Base-by-base conservation (phyloP, 805 yeast genomes). In the Candida palmyrensis region DNA sequence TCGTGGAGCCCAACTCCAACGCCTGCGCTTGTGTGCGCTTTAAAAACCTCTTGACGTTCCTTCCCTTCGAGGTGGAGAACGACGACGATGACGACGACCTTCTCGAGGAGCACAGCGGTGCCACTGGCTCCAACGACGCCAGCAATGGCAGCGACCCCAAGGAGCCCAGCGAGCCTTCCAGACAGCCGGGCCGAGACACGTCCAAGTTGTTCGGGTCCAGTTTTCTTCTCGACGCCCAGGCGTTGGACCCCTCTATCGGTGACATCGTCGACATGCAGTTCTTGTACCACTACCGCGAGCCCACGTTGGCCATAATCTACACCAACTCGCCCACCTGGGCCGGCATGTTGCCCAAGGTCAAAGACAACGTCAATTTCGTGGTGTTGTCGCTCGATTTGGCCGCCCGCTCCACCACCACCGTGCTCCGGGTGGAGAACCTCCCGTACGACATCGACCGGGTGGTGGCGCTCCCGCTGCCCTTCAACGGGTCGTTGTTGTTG, bases 391-490 rank as follows among this genome's bases (percentile, higher is more conserved):
- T 89, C 14, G 90, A 88, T 44, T 47, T 81, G 11, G 61, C 57
- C 14, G 66, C 72, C 10, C 69, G 72, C 30, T 52, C 69, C 3
- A 76, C 90, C 0, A 81, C 90, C 0, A 66, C 83, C 0, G 83
- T 89, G 25, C 67, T 81, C 39, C 78, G 76, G 31, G 62, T 83
- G 5, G 68, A 73, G 11, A 69, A 70, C 24, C 60, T 90, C 18
- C 95, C 96, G 0, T 85, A 76, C 57, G 96, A 86, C 51, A 51
- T 82, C 2, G 80, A 77, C 43, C 59, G 68, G 11, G 56, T 88
- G 7, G 55, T 82, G 7, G 80, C 96, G 0, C 59, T 87, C 21
- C 67, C 74, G 2, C 63, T 66, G 2, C 87, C 90, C 0, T 58
- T 82, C 21, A 77, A 78, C 39, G 96, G 97, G 1, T 62, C 78